Evolutionary conservation across 164 flowering plant genomes (phyloP).

Genomic region (Umbellularia californica): DNA sequence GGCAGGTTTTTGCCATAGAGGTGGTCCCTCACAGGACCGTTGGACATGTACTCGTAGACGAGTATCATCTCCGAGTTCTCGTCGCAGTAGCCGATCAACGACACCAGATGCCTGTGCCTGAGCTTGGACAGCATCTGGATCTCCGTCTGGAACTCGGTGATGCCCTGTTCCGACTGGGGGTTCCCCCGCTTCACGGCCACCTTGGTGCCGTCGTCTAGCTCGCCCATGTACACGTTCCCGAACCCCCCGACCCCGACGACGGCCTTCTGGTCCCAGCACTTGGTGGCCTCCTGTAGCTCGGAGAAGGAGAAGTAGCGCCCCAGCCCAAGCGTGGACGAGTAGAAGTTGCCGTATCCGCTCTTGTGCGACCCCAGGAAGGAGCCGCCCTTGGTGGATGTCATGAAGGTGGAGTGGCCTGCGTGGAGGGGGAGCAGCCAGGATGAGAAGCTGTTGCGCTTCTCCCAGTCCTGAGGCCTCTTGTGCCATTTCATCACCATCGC

Average conservation of each 20-base stretch:
- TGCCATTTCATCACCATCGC: conserved; percentile 79
- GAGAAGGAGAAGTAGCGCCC: conserved; percentile 62
- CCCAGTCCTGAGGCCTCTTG: conserved; percentile 79
- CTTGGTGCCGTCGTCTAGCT: conserved; percentile 18
- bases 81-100: conserved; percentile 23
- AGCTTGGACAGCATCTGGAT: conserved; percentile 23
- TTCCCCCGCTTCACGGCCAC: conserved; percentile 25
- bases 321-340: conserved; percentile 50
- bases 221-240: conserved; percentile 21
- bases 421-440: conserved; percentile 84
- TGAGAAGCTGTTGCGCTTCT: conserved; percentile 74
- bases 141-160: conserved; percentile 23
- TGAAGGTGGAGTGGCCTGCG: conserved; percentile 55
- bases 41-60: conserved; percentile 24
- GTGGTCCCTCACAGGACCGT: conserved; percentile 20
- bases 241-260: conserved; percentile 24
- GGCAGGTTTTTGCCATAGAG: conserved; percentile 15
- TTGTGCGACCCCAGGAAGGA: conserved; percentile 39
- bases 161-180: conserved; percentile 23
- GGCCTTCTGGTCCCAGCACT: conserved; percentile 16
- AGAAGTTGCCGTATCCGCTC: conserved; percentile 31
- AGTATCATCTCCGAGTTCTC: conserved; percentile 24
- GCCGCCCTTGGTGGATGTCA: conserved; percentile 27
- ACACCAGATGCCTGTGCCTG: conserved; percentile 22
- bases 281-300: conserved; percentile 47